These are phyloP conservation scores for Colletotrichum acutatum DNA, from an alignment of 2,329 filamentous ascomycete genomes.

Conservation along the genomic window DNA sequence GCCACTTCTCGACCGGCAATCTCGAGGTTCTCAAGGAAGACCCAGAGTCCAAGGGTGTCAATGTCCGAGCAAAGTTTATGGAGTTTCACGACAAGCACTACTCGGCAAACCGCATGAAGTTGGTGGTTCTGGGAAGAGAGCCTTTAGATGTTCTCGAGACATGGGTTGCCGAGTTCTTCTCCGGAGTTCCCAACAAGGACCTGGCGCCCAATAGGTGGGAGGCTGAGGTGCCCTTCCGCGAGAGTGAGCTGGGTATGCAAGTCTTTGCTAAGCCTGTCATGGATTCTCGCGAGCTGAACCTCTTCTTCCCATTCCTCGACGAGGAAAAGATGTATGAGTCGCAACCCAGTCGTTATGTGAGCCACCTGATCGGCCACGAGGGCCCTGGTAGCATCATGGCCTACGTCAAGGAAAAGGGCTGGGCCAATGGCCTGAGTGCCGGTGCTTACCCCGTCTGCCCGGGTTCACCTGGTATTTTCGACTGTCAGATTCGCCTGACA, in stretches of 20 bases:
- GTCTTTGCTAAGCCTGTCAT: conserved; percentile 92
- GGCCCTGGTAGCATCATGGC: conserved; percentile 92
- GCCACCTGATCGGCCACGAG: conserved; percentile 91
- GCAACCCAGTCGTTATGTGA: conserved; percentile 86
- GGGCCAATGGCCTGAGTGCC: conserved; percentile 85
- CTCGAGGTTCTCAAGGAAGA: conserved; percentile 86
- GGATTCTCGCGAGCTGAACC: conserved; percentile 82
- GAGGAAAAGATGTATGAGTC: conserved; percentile 83
- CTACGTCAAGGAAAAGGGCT: conserved; percentile 89
- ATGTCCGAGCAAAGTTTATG: conserved; percentile 91
- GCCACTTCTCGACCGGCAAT: conserved; percentile 92
- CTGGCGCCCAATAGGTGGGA: conserved; percentile 70
- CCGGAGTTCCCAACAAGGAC: conserved; percentile 83
- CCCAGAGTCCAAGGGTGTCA: conserved; percentile 81
- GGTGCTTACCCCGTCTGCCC: conserved; percentile 82
- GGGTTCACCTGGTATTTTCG: conserved; percentile 81
- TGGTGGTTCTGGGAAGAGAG: conserved; percentile 87
- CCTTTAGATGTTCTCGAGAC: conserved; percentile 82
- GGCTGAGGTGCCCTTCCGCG: conserved; percentile 60
- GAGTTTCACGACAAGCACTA: conserved; percentile 91
- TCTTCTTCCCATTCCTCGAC: conserved; percentile 87
- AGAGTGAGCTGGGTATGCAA: conserved; percentile 69
- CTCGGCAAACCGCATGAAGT: conserved; percentile 93
- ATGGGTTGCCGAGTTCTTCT: conserved; percentile 88
- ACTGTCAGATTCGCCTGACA: conserved; percentile 81